Conservation (phyloP, 495 filamentous ascomycete genomes). For the Penicillium soppii region DNA sequence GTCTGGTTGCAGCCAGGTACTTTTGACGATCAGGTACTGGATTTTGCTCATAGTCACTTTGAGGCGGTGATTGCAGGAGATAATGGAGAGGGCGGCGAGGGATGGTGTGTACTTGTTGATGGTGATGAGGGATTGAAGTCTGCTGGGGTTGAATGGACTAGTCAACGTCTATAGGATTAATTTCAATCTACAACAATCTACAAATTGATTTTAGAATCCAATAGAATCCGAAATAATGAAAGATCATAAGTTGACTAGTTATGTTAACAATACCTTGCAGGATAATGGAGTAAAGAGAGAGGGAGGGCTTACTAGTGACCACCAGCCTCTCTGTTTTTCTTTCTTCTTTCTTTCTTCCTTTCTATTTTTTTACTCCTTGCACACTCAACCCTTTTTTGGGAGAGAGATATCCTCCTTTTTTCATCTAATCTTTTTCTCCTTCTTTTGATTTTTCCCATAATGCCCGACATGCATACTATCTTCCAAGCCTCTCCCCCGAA, state of each 20-base stretch:
- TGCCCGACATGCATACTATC: constrained; percentile 48
- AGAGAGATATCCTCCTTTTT: constrained; percentile 2
- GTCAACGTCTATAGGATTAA: constrained; percentile 34
- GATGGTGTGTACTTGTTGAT: constrained; percentile 91
- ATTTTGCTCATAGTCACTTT: constrained; percentile 65
- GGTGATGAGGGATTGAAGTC: constrained; percentile 68
- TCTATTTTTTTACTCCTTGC: constrained; percentile 3
- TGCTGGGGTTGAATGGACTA: constrained; percentile 55
- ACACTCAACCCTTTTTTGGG: neutral
- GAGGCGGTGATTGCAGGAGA: constrained; percentile 68
- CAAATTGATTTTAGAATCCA: no score
- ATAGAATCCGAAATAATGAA: no score
- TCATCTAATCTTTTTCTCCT: constrained; percentile 3
- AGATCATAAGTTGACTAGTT: neutral
- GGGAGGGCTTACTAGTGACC: no score
- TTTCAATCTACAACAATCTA: neutral
- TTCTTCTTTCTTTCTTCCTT: neutral
- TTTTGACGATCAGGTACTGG: constrained; percentile 71
- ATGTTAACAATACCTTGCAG: neutral
- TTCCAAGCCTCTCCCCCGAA: constrained; percentile 50
- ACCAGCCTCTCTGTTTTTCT: constrained; percentile 5
- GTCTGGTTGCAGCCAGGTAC: constrained; percentile 94
- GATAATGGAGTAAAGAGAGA: no score
- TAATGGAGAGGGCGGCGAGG: constrained; percentile 66
- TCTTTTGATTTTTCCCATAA: constrained; percentile 8